Base-by-base conservation (phyloP, 495 filamentous ascomycete species). In the Neurospora hispaniola region DNA sequence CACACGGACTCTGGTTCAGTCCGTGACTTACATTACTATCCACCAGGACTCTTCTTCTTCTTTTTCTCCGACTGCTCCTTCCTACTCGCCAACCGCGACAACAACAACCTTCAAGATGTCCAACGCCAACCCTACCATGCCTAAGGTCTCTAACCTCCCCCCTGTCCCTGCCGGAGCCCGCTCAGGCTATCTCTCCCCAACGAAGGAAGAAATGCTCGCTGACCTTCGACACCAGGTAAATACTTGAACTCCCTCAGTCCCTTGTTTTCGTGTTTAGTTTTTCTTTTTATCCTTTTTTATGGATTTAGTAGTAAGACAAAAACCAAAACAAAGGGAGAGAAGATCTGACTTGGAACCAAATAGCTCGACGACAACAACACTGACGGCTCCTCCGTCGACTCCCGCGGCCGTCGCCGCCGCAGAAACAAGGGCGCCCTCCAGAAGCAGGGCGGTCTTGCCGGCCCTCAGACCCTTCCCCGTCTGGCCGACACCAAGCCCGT, bases 11-110 rank as follows among this genome's bases (percentile, higher is more conserved):
- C 12, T 81, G 78, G 48, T 80, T 75, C 74, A 78, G 48, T 74
- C 74, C 23, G 78, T 83, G 11, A 85, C 76, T 46, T 80, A 74
- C 59, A 81, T 79, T 59, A 88, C 77, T 20, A 85, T 88, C 83
- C 83, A 87, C 70, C 77, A 74, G 82, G 83, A 87, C 69, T 86
- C 74, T 76, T 85, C 35, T 38, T 38, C 35, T 38, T 38, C 35
- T 35, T 1, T 5, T 31, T n/a, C 70, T 35, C 43, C 59, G 43
- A 38, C 41, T 27, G 71, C 46, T 5, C 31, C 41, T 4, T 38
- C n/a, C n/a, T 42, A 59, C 10, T 35, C 46, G 54, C 54, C 23
- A 66, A 41, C 23, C 39, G 43, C 20, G 35, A 69, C 59, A 11
- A 41, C 40, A 41, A 41, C 9, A 23, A 73, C 40, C 23, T 40